A percentile compares a stretch with the other conserved stretches of the same genome.
These are phyloP conservation scores for Termitomyces sp. DNA, from an alignment of 768 basidiomycete genomes.

Conservation along the genomic window DNA sequence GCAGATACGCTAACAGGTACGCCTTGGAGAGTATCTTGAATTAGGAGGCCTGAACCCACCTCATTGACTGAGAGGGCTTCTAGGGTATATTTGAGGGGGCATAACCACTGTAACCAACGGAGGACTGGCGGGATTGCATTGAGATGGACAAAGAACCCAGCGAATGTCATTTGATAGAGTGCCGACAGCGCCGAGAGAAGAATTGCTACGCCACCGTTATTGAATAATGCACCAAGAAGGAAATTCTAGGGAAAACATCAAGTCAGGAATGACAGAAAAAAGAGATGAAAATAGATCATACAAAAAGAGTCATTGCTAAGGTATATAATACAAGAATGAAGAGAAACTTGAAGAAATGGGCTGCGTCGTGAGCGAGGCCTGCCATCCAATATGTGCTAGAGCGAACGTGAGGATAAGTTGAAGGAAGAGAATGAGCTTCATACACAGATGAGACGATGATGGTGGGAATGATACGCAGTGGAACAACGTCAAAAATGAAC, in stretches of 20 bases:
- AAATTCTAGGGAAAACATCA: slow-evolving; percentile 60
- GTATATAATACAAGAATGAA: slow-evolving; percentile 86
- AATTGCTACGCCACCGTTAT: slow-evolving; percentile 88
- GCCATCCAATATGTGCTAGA: slow-evolving; percentile 93
- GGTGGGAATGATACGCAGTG: slow-evolving; percentile 85
- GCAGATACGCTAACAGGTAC: slow-evolving; percentile 84
- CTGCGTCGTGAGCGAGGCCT: slow-evolving; percentile 73
- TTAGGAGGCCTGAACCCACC: slow-evolving; percentile 84
- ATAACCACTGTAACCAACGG: slow-evolving; percentile 91
- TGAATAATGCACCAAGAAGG: slow-evolving; percentile 79
- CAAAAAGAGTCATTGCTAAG: slow-evolving; percentile 83
- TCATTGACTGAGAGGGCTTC: slow-evolving; percentile 92
- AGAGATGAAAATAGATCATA: slow-evolving; percentile 32
- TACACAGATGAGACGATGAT: slow-evolving; percentile 84
- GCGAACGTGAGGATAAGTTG: slow-evolving; percentile 3
- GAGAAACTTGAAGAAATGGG: slow-evolving; percentile 92
- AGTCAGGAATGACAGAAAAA: not conserved
- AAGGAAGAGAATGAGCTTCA: slow-evolving; percentile 22
- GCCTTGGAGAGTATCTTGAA: slow-evolving; percentile 72
- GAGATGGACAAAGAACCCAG: slow-evolving; percentile 92
- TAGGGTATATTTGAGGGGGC: slow-evolving; percentile 78
- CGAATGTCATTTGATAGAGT: slow-evolving; percentile 83
- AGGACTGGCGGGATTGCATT: slow-evolving; percentile 83
- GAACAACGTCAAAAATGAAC: slow-evolving; percentile 85
- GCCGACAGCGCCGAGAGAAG: slow-evolving; percentile 76